Evolutionary conservation across 2,329 filamentous ascomycete species (phyloP).

Genomic region (Arthrobotrys pseudoclavata): DNA sequence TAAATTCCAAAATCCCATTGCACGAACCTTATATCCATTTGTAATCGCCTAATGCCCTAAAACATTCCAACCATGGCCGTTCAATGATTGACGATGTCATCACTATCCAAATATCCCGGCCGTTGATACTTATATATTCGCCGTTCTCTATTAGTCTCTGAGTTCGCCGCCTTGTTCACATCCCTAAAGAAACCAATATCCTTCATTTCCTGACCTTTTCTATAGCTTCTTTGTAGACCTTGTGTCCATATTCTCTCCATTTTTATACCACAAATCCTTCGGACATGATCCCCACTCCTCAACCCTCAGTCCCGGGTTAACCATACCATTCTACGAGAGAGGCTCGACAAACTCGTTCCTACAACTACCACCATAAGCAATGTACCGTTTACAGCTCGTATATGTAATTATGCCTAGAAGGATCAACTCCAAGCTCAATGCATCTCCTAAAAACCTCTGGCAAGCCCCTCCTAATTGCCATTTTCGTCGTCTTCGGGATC

Average conservation of each 20-base stretch:
- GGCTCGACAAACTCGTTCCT: no score
- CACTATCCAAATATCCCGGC: neutral
- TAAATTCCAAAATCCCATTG: no score
- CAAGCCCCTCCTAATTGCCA: constrained; percentile 72
- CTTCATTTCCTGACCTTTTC: constrained; percentile 8
- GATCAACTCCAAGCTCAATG: constrained; percentile 75
- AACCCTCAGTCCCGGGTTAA: neutral
- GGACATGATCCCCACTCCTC: neutral
- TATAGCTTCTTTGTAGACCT: constrained; percentile 9
- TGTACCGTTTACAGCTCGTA: constrained; percentile 61
- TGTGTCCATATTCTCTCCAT: neutral
- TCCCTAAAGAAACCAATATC: constrained; percentile 26
- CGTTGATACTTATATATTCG: neutral
- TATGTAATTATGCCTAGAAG: constrained; percentile 72
- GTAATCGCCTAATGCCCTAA: no score
- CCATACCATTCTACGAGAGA: no score
- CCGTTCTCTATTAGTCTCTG: neutral
- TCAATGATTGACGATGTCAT: neutral
- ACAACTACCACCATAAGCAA: no score
- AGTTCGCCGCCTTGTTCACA: constrained; percentile 4
- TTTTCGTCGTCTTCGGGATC: constrained; percentile 66
- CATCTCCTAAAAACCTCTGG: constrained; percentile 71
- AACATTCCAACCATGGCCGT: no score
- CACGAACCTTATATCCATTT: no score
- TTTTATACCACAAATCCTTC: neutral